phyloP scores from a whole-genome alignment of 768 basidiomycete species.

The Phylloporus arenicola region DNA sequence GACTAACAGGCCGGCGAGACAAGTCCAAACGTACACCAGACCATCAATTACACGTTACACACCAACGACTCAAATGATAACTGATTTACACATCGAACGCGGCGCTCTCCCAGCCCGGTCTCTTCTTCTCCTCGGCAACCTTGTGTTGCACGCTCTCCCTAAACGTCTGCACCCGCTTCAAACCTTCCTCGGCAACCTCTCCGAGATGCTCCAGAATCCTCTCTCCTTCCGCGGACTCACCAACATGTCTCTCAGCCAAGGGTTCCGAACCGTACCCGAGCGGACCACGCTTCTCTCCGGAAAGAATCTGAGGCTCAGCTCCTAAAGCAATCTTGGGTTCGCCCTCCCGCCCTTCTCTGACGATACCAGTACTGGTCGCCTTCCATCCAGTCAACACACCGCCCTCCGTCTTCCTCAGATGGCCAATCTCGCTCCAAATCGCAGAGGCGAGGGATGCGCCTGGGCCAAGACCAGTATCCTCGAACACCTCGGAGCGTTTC shows the following conservation, averaged over 20 bases:
- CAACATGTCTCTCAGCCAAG: slow-evolving; percentile 10
- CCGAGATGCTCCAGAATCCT: slow-evolving; percentile 32
- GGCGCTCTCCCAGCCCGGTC: slow-evolving; percentile 43
- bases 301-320: slow-evolving; percentile 66
- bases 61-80: background rate
- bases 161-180: slow-evolving; percentile 38
- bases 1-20: too few relatives aligned
- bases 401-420: slow-evolving; percentile 37
- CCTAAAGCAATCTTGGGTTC: slow-evolving; percentile 55
- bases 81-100: slow-evolving; percentile 37
- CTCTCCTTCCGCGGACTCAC: background rate
- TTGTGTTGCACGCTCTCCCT: slow-evolving; percentile 41
- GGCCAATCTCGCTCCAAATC: slow-evolving; percentile 65
- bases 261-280: slow-evolving; percentile 47
- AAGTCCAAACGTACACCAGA: too few relatives aligned
- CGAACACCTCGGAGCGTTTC: slow-evolving; percentile 56
- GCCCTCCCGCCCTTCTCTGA: slow-evolving; percentile 42
- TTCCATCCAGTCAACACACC: slow-evolving; percentile 40
- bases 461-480: slow-evolving; percentile 52
- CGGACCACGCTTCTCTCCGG: slow-evolving; percentile 64
- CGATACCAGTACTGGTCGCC: slow-evolving; percentile 60
- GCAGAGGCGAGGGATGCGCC: slow-evolving; percentile 51
- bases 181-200: slow-evolving; percentile 31
- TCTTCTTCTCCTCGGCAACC: slow-evolving; percentile 32
- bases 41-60: background rate